Evolutionary conservation across 768 basidiomycete species (phyloP).

Genomic region (Epithele typhae): DNA sequence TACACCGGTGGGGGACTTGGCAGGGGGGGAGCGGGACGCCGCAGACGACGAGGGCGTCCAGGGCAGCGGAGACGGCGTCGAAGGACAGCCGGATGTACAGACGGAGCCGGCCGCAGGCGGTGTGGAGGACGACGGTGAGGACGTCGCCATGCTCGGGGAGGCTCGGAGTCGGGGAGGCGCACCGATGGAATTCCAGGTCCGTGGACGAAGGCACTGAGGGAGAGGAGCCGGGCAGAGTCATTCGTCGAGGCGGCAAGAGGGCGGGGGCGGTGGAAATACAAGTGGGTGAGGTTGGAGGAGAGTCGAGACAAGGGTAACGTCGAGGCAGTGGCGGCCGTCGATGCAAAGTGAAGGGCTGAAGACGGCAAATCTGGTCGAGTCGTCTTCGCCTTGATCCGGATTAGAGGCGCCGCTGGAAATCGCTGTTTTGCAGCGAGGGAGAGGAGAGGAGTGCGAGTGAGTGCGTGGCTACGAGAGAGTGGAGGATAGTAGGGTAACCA

Average conservation of each 20-base stretch:
- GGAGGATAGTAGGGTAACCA: too few relatives aligned
- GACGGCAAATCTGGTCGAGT: conserved; percentile 17
- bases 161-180: conserved; percentile 19
- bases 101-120: conserved; percentile 27
- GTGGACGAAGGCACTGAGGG: not conserved
- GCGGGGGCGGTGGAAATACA: conserved; percentile 26
- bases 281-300: conserved; percentile 28
- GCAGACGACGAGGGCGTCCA: conserved; percentile 25
- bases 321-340: conserved; percentile 14
- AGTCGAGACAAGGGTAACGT: conserved; percentile 25
- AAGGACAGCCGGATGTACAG: conserved; percentile 24
- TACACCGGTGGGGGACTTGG: too few relatives aligned
- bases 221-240: conserved; percentile 21
- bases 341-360: conserved; percentile 17
- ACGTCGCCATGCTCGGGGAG: conserved; percentile 27
- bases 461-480: too few relatives aligned
- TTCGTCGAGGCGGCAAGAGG: conserved; percentile 24
- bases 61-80: conserved; percentile 22
- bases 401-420: too few relatives aligned
- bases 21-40: conserved; percentile 16
- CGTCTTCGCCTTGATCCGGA: too few relatives aligned
- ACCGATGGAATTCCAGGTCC: conserved; percentile 17
- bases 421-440: too few relatives aligned
- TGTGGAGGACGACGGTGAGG: conserved; percentile 32
- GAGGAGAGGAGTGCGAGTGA: too few relatives aligned